Evolutionary conservation across 176 grass and related monocot genomes (phyloP).

Genomic region (Pontederia paniculata): DNA sequence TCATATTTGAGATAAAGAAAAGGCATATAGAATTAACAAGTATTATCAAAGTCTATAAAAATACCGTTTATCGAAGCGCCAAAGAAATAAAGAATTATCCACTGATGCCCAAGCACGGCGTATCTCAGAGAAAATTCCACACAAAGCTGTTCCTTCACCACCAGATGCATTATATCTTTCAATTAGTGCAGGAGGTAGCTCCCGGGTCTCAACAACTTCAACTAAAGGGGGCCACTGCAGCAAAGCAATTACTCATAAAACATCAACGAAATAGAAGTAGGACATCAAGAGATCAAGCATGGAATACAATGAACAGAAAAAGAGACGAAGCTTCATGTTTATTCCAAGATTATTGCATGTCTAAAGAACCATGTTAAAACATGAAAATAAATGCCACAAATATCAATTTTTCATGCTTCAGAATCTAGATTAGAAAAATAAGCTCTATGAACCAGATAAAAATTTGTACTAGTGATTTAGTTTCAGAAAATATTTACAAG

Average conservation of each 20-base stretch:
- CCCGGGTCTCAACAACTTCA: slow-evolving; percentile 74
- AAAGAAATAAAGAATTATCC: slow-evolving; percentile 85
- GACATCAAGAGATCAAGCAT: not conserved
- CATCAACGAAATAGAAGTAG: not conserved
- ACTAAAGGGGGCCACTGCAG: slow-evolving; percentile 90
- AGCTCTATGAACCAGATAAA: too few species aligned
- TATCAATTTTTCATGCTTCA: too few species aligned
- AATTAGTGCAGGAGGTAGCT: slow-evolving; percentile 68
- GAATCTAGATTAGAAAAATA: too few species aligned
- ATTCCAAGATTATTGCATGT: not conserved
- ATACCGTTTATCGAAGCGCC: slow-evolving; percentile 96
- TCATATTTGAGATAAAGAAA: not conserved
- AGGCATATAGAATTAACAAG: slow-evolving; percentile 3
- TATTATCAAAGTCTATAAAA: not conserved
- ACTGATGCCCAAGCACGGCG: slow-evolving; percentile 90
- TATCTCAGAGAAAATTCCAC: slow-evolving; percentile 87
- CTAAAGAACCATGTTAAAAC: not conserved
- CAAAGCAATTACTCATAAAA: not conserved
- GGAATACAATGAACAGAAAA: too few species aligned
- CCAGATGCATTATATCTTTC: slow-evolving; percentile 83
- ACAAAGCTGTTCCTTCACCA: slow-evolving; percentile 92
- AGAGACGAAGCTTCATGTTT: too few species aligned
- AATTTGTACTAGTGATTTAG: too few species aligned
- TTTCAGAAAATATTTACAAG: too few species aligned
- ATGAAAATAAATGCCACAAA: too few species aligned